Conservation (phyloP, 352 stramenopile genomes). For the Phytophthora tubulina region DNA sequence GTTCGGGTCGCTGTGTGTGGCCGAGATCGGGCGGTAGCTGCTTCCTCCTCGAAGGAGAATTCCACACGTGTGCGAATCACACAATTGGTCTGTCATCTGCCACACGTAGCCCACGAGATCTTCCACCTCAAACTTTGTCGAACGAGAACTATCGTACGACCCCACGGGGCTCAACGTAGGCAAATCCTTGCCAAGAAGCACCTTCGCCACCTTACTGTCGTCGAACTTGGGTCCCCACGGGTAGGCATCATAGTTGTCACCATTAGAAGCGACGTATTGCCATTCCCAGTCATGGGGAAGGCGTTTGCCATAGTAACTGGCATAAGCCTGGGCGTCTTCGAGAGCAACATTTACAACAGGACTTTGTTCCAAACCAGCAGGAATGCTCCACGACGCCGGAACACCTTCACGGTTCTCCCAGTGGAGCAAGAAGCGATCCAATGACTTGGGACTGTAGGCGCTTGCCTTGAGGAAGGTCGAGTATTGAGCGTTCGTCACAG, state of each 20-base stretch:
- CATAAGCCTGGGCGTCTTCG: slow-evolving; percentile 80
- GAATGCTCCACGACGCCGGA: slow-evolving; percentile 58
- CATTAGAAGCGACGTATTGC: slow-evolving; percentile 88
- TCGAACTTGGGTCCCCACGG: slow-evolving; percentile 67
- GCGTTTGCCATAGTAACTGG: slow-evolving; percentile 74
- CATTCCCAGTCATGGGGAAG: slow-evolving; percentile 89
- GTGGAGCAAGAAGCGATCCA: slow-evolving; percentile 79
- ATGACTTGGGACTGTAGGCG: slow-evolving; percentile 59
- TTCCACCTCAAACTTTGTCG: slow-evolving; percentile 61
- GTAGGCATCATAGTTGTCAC: slow-evolving; percentile 59
- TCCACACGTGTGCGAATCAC: slow-evolving; percentile 81
- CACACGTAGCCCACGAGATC: slow-evolving; percentile 87
- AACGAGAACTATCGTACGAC: slow-evolving; percentile 57
- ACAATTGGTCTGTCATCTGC: slow-evolving; percentile 90
- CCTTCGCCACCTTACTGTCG: slow-evolving; percentile 34
- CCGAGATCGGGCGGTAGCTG: slow-evolving; percentile 73
- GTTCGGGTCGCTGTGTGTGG: slow-evolving; percentile 78
- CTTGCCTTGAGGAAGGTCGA: slow-evolving; percentile 60
- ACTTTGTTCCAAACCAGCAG: slow-evolving; percentile 53
- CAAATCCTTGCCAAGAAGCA: slow-evolving; percentile 49
- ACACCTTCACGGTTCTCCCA: slow-evolving; percentile 62
- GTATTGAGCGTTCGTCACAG: slow-evolving; percentile 84
- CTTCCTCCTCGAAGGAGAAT: slow-evolving; percentile 82
- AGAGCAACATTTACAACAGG: slow-evolving; percentile 81
- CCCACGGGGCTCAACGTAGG: slow-evolving; percentile 58